A percentile compares a stretch with the other conserved stretches of the same genome.
Evolutionary conservation across 2,329 filamentous ascomycete genomes (phyloP).

Genomic region (Penicillium brasilianum): DNA sequence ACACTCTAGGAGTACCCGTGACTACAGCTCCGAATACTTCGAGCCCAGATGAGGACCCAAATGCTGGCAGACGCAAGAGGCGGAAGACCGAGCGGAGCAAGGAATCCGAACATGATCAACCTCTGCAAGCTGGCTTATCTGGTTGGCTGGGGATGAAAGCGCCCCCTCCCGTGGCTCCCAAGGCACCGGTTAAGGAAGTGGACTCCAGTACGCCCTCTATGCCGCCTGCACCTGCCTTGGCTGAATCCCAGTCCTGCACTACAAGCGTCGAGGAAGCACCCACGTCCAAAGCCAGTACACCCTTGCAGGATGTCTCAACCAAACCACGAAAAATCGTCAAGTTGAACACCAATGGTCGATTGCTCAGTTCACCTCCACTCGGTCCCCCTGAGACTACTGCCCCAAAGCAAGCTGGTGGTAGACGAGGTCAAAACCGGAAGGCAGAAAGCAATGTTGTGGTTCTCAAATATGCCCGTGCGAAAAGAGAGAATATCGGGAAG

Average conservation of each 20-base stretch:
- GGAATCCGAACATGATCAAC: slow-evolving; percentile 10
- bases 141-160: slow-evolving; percentile 20
- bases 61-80: slow-evolving; percentile 42
- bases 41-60: slow-evolving; percentile 38
- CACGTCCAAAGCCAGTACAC: not conserved
- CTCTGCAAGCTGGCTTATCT: slow-evolving; percentile 19
- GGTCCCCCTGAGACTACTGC: slow-evolving; percentile 29
- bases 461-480: slow-evolving; percentile 64
- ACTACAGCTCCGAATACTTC: not conserved
- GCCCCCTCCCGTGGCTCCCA: no score
- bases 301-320: slow-evolving; percentile 39
- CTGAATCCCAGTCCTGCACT: not conserved
- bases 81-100: slow-evolving; percentile 37
- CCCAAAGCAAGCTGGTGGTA: slow-evolving; percentile 28
- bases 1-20: not conserved
- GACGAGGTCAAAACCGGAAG: slow-evolving; percentile 42
- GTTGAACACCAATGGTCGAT: slow-evolving; percentile 50
- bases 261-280: not conserved
- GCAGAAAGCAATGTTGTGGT: slow-evolving; percentile 51
- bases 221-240: not conserved
- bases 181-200: not conserved
- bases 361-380: slow-evolving; percentile 45
- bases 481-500: slow-evolving; percentile 57
- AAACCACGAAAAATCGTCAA: slow-evolving; percentile 55
- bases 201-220: not conserved